phyloP scores from a whole-genome alignment of 495 filamentous ascomycete genomes.

The Penicillium cinerascens region DNA sequence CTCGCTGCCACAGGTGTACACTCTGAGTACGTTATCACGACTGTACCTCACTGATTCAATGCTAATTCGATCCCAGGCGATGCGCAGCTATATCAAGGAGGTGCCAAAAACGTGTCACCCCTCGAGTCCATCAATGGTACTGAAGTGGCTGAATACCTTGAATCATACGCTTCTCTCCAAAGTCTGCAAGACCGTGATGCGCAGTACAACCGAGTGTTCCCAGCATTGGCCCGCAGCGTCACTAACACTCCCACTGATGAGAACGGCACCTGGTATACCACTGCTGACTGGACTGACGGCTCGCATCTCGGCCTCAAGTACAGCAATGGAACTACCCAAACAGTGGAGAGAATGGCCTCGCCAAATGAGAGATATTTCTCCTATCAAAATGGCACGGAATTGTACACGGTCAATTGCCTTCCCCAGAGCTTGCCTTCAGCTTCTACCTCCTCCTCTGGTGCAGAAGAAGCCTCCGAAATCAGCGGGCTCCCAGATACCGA shows the following conservation, averaged over 20 bases:
- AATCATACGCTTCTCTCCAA: conserved; percentile 15
- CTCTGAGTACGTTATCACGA: conserved; percentile 10
- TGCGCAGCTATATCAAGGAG: conserved; percentile 14
- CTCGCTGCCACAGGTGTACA: conserved; percentile 34
- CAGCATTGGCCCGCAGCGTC: conserved; percentile 21
- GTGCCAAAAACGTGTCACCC: conserved; percentile 19
- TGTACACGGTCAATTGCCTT: conserved; percentile 22
- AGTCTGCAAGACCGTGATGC: conserved; percentile 38
- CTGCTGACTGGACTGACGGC: conserved; percentile 22
- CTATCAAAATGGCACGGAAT: conserved; percentile 20
- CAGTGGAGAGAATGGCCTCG: conserved; percentile 14
- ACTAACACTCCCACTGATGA: conserved; percentile 15
- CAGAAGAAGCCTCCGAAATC: conserved; percentile 52
- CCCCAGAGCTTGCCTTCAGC: conserved; percentile 11
- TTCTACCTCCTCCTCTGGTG: conserved; percentile 21
- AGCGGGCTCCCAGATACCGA: conserved; percentile 52
- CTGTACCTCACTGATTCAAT: neutral
- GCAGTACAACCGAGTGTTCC: conserved; percentile 29
- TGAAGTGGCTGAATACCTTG: conserved; percentile 23
- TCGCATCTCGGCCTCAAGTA: conserved; percentile 16
- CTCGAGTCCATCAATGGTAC: conserved; percentile 34
- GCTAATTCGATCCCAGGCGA: conserved; percentile 10
- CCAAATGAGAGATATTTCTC: conserved; percentile 23
- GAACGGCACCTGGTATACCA: conserved; percentile 24
- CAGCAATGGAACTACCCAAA: conserved; percentile 20